These are phyloP conservation scores for Komagataella pastoris DNA, from an alignment of 805 yeast genomes.

Conservation along the genomic window DNA sequence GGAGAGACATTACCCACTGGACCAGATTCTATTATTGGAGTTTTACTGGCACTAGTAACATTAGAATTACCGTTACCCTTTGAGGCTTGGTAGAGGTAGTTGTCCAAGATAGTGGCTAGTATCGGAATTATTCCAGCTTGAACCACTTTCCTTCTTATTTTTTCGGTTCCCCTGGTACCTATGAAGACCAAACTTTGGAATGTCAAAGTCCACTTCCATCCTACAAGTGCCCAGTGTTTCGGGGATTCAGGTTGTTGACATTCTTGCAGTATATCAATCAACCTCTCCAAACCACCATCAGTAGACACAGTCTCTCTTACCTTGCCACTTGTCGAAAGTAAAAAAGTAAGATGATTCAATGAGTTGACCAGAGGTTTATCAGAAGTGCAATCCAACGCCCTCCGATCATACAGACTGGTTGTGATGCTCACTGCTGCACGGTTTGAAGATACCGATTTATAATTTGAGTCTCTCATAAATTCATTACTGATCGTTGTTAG, in stretches of 20 bases:
- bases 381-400: conserved; percentile 85
- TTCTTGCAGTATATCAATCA: conserved; percentile 75
- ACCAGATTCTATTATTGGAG: conserved; percentile 4
- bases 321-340: conserved; percentile 75
- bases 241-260: conserved; percentile 33
- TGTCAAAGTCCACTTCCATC: conserved; percentile 96
- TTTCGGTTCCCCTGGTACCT: conserved; percentile 88
- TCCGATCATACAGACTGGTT: conserved; percentile 76
- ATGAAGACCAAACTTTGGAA: conserved; percentile 85
- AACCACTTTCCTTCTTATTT: conserved; percentile 73
- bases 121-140: conserved; percentile 88
- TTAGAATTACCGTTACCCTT: neutral
- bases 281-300: conserved; percentile 88
- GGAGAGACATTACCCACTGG: conserved; percentile 3
- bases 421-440: conserved; percentile 89
- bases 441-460: conserved; percentile 64
- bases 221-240: conserved; percentile 37
- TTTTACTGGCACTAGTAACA: neutral
- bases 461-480: conserved; percentile 83
- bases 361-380: conserved; percentile 88
- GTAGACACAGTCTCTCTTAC: conserved; percentile 80
- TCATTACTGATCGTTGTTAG: neutral
- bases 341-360: conserved; percentile 75
- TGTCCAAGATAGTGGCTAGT: conserved; percentile 83
- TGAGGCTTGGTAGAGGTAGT: conserved; percentile 33